Percentiles rank a stretch among this genome's conserved stretches.
Conservation (phyloP, 495 filamentous ascomycete genomes). For the Parathielavia appendiculata region DNA sequence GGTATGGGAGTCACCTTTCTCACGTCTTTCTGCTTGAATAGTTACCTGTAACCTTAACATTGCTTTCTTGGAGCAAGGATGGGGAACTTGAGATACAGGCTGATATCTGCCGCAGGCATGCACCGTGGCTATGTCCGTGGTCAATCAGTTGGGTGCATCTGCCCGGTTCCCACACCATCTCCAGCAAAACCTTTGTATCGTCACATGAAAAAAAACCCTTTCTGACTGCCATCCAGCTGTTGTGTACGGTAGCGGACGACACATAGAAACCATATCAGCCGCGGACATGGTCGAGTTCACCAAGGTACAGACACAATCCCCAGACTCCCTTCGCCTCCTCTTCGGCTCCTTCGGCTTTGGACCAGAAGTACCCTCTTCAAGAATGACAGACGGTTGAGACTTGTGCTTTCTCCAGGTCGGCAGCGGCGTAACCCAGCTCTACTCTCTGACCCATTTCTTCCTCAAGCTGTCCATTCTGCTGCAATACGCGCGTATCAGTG, state of each 20-base stretch:
- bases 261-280: neutral
- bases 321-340: too few relatives aligned
- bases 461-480: neutral
- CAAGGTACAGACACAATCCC: neutral
- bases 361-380: too few relatives aligned
- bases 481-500: neutral
- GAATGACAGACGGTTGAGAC: too few relatives aligned
- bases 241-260: neutral
- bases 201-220: neutral
- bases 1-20: neutral
- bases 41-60: too few relatives aligned
- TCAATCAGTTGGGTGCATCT: neutral
- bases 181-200: too few relatives aligned
- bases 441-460: neutral
- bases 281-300: neutral
- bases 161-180: neutral
- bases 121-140: neutral
- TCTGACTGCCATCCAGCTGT: neutral
- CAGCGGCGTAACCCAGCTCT: neutral
- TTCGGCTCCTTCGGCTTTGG: too few relatives aligned
- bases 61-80: too few relatives aligned
- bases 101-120: neutral
- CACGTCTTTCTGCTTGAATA: neutral
- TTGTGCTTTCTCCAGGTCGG: neutral
- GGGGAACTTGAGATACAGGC: neutral